These are phyloP conservation scores for Erythrobasidium yunnanense DNA, from an alignment of 768 basidiomycete genomes.

Conservation along the genomic window DNA sequence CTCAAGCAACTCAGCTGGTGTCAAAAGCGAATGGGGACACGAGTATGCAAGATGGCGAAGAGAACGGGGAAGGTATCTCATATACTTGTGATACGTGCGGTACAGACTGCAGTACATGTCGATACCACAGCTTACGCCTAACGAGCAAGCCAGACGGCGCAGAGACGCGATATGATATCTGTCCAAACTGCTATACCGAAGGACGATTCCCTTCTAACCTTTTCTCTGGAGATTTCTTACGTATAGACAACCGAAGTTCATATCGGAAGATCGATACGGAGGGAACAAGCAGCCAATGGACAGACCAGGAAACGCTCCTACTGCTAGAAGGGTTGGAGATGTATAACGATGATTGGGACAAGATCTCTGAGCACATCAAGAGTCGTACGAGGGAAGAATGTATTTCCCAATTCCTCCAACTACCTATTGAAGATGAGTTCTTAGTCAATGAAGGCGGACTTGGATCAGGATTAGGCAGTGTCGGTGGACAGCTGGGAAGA, in stretches of 20 bases:
- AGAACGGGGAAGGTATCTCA: constrained; percentile 59
- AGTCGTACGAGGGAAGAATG: constrained; percentile 87
- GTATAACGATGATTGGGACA: constrained; percentile 94
- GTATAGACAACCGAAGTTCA: constrained; percentile 41
- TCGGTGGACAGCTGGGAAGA: neutral
- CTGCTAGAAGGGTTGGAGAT: constrained; percentile 95
- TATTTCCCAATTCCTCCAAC: constrained; percentile 82
- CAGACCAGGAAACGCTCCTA: constrained; percentile 75
- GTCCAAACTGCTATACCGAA: constrained; percentile 83
- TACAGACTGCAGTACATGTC: constrained; percentile 62
- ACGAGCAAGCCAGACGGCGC: neutral
- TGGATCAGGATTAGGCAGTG: constrained; percentile 46
- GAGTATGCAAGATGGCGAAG: constrained; percentile 28
- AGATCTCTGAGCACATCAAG: constrained; percentile 75
- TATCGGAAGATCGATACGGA: constrained; percentile 15
- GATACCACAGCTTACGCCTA: constrained; percentile 85
- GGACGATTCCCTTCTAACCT: constrained; percentile 92
- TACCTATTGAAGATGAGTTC: constrained; percentile 95
- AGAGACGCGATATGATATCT: constrained; percentile 79
- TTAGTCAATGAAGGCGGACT: constrained; percentile 59
- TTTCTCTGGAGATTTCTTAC: constrained; percentile 92
- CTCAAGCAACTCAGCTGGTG: neutral
- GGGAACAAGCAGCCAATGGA: constrained; percentile 58
- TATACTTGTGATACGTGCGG: constrained; percentile 83
- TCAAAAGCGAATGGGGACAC: neutral